A percentile compares a stretch with the other conserved stretches of the same genome.
Conservation (phyloP, 2,329 filamentous ascomycete species). For the Trichoderma cornu-damae region DNA sequence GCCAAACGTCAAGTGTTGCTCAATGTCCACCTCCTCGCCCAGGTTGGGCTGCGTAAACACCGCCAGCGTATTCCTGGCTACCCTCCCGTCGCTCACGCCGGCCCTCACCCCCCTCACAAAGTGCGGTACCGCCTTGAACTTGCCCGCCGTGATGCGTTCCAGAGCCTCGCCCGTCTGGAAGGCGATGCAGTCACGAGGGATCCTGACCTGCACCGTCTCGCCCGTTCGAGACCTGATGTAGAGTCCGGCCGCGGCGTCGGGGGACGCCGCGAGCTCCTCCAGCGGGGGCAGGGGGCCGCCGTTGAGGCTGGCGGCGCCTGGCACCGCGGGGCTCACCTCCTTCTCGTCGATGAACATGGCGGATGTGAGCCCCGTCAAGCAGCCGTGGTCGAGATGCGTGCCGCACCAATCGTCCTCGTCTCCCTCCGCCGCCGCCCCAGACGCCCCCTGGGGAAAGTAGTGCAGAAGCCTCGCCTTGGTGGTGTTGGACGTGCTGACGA, state of each 20-base stretch:
- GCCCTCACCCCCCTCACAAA: constrained; percentile 76
- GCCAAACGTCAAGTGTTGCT: constrained; percentile 64
- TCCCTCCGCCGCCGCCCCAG: constrained; percentile 31
- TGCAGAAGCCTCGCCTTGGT: constrained; percentile 90
- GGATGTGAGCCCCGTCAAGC: constrained; percentile 86
- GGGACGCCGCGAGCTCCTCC: constrained; percentile 66
- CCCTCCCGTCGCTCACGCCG: constrained; percentile 44
- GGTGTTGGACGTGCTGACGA: constrained; percentile 78
- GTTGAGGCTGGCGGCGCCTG: constrained; percentile 22
- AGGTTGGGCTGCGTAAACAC: constrained; percentile 97
- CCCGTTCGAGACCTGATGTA: constrained; percentile 87
- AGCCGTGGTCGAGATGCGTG: constrained; percentile 85
- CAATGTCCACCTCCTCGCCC: constrained; percentile 68
- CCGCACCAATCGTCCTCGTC: constrained; percentile 91
- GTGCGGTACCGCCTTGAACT: constrained; percentile 91
- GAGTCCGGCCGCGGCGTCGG: constrained; percentile 80
- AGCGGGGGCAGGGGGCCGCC: constrained; percentile 46
- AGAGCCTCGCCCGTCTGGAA: constrained; percentile 95
- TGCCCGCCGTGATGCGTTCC: constrained; percentile 83
- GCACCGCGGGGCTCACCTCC: constrained; percentile 35
- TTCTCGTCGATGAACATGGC: constrained; percentile 93
- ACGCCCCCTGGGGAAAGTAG: constrained; percentile 68
- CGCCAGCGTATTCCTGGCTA: constrained; percentile 83
- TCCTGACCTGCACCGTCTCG: constrained; percentile 81
- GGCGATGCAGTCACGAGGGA: constrained; percentile 84